These are phyloP conservation scores for Ilyonectria mors-panacis DNA, from an alignment of 2,329 filamentous ascomycete genomes.

Conservation along the genomic window DNA sequence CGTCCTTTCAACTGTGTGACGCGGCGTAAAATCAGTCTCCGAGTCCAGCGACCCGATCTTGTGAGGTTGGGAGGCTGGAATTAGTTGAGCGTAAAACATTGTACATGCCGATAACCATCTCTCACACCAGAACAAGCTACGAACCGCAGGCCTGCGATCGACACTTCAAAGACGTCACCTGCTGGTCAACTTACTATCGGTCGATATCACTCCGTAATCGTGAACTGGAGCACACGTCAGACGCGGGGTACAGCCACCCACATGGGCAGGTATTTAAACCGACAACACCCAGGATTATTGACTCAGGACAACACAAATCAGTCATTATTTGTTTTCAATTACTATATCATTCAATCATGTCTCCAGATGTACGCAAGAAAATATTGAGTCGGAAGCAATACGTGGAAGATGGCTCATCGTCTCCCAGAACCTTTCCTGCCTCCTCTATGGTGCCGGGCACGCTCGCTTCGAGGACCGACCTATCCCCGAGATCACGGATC, in stretches of 20 bases:
- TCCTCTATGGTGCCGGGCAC: conserved; percentile 42
- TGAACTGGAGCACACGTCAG: not conserved
- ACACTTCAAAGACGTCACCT: not conserved
- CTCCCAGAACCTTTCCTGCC: conserved; percentile 38
- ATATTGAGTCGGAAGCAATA: too few relatives aligned
- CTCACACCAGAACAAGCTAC: not conserved
- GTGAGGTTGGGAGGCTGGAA: too few relatives aligned
- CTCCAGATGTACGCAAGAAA: not conserved
- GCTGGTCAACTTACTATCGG: not conserved
- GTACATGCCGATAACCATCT: not conserved
- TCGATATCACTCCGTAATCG: not conserved
- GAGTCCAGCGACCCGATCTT: too few relatives aligned
- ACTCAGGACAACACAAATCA: not conserved
- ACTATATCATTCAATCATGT: not conserved
- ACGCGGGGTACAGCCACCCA: not conserved
- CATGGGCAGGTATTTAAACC: not conserved
- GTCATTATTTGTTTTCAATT: not conserved
- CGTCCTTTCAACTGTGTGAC: too few relatives aligned
- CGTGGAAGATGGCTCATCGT: not conserved
- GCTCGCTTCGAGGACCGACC: conserved; percentile 40
- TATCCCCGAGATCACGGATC: conserved; percentile 43
- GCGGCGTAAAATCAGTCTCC: too few relatives aligned
- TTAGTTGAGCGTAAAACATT: not conserved
- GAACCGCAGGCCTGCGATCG: not conserved
- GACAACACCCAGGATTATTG: not conserved